A percentile compares a stretch with the other conserved stretches of the same genome.
Conservation (phyloP, 306 rosid species). For the Medicago arabica region DNA sequence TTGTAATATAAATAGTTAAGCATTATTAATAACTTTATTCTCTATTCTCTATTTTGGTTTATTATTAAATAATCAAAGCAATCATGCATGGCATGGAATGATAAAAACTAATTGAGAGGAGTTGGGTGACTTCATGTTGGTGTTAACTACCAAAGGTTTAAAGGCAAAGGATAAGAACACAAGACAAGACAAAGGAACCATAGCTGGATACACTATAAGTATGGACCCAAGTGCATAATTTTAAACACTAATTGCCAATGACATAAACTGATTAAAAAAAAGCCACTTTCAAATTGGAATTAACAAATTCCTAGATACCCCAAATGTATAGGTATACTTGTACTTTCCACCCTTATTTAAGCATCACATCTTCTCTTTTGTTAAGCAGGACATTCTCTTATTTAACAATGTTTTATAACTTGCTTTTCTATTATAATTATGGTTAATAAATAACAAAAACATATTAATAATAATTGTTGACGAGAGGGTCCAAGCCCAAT, state of each 20-base stretch:
- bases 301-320: too few relatives aligned
- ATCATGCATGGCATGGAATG: conserved; percentile 33
- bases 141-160: conserved; percentile 38
- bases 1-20: background rate
- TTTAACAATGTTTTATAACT: too few relatives aligned
- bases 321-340: background rate
- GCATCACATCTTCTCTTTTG: too few relatives aligned
- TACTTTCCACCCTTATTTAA: too few relatives aligned
- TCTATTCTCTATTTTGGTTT: conserved; percentile 14
- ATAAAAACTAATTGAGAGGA: background rate
- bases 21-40: conserved; percentile 1
- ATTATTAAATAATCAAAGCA: conserved; percentile 2
- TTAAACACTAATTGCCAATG: conserved; percentile 37
- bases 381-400: too few relatives aligned
- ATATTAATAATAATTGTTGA: too few relatives aligned
- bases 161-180: conserved; percentile 37
- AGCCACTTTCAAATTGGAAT: background rate
- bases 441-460: too few relatives aligned
- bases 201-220: conserved; percentile 45
- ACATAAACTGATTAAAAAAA: conserved; percentile 17
- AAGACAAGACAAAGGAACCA: conserved; percentile 54
- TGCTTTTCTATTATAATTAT: too few relatives aligned
- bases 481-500: too few relatives aligned
- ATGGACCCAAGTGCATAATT: conserved; percentile 41
- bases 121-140: conserved; percentile 7